Percentiles rank a stretch among this genome's conserved stretches.
Evolutionary conservation across 2,329 filamentous ascomycete genomes (phyloP).

Genomic region (Penicillium thymicola): DNA sequence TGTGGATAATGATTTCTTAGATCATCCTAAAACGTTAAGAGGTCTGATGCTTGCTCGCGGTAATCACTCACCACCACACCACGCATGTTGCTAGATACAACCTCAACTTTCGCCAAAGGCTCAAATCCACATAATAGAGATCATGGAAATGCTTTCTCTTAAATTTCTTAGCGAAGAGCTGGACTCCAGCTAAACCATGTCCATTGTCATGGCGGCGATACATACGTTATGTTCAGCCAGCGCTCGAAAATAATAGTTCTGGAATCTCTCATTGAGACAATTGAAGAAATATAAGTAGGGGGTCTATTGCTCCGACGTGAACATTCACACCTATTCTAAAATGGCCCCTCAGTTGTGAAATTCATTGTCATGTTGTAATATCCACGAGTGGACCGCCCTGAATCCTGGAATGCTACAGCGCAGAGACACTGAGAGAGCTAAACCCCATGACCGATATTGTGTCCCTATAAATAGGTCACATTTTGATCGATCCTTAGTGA

Average conservation of each 20-base stretch:
- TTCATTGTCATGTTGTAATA: not conserved
- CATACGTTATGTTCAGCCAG: not conserved
- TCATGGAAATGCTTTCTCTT: not conserved
- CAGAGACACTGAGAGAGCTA: not conserved
- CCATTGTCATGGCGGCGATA: not conserved
- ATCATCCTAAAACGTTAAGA: not conserved
- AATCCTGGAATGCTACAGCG: not conserved
- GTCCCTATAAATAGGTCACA: not conserved
- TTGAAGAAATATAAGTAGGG: not conserved
- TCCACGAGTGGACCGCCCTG: not conserved
- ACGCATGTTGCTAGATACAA: not conserved
- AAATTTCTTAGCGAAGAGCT: not conserved
- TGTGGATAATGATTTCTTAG: not conserved
- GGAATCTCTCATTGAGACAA: not conserved
- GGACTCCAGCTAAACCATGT: not conserved
- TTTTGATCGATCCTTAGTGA: not conserved
- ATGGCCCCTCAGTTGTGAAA: not conserved
- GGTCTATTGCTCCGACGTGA: not conserved
- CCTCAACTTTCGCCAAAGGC: not conserved
- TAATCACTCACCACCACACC: not conserved
- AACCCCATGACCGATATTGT: not conserved
- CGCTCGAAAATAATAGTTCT: not conserved
- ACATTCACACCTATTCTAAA: not conserved
- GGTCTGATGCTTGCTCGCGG: not conserved
- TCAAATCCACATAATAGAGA: not conserved